These are phyloP conservation scores for Populus pruinosa DNA, from an alignment of 345 rosid species.

Conservation along the genomic window DNA sequence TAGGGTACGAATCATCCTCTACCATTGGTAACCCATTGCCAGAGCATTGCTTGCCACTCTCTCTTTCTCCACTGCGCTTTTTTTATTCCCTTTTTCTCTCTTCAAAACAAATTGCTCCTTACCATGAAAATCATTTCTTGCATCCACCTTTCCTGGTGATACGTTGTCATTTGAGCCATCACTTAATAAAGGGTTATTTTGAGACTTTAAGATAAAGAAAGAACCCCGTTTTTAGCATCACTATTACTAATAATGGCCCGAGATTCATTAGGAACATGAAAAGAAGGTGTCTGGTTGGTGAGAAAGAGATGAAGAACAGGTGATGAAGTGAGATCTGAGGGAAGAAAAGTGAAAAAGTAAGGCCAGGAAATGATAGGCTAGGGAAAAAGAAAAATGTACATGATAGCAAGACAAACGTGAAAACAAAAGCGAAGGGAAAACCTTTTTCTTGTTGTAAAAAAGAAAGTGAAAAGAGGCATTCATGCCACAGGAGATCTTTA, in stretches of 20 bases:
- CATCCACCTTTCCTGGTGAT: neutral
- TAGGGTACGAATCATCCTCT: slow-evolving; percentile 37
- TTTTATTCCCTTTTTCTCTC: neutral
- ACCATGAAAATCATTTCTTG: neutral
- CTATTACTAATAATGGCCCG: neutral
- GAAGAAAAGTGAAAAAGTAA: slow-evolving; percentile 10
- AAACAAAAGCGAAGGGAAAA: slow-evolving; percentile 17
- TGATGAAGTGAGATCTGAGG: slow-evolving; percentile 11
- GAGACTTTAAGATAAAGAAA: slow-evolving; percentile 3
- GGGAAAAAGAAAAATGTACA: slow-evolving; percentile 11
- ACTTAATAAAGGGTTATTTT: neutral
- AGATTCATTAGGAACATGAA: slow-evolving; percentile 5
- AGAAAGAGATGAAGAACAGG: slow-evolving; percentile 23
- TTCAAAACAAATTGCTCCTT: neutral
- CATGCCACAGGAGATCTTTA: neutral
- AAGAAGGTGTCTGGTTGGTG: neutral
- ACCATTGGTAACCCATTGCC: slow-evolving; percentile 25
- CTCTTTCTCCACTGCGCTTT: neutral
- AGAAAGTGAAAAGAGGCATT: neutral
- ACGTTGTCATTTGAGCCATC: neutral
- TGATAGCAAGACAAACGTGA: slow-evolving; percentile 17
- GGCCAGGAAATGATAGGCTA: slow-evolving; percentile 6
- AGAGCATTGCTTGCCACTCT: neutral
- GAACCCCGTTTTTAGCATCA: neutral
- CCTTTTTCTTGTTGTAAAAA: neutral